Evolutionary conservation across 2,329 filamentous ascomycete genomes (phyloP).

Genomic region (Colletotrichum agaves): DNA sequence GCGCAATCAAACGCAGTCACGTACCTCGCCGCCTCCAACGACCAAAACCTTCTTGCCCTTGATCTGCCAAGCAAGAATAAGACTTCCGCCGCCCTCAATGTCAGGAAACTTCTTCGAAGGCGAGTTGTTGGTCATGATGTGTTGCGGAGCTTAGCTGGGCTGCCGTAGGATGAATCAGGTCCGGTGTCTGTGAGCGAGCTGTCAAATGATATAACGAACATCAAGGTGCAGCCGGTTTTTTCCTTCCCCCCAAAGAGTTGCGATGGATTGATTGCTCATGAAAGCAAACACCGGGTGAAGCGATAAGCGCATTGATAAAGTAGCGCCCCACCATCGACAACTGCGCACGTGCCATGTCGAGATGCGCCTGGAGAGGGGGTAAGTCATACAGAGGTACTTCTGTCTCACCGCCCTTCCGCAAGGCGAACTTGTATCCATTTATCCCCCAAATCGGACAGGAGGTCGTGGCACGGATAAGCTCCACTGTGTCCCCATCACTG

Average conservation of each 20-base stretch:
- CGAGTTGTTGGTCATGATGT: conserved; percentile 37
- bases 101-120: conserved; percentile 70
- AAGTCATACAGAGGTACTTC: conserved; percentile 10
- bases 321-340: no score
- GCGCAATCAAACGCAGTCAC: conserved; percentile 42
- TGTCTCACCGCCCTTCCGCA: background rate
- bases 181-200: background rate
- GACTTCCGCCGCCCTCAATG: conserved; percentile 88
- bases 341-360: background rate
- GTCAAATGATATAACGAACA: no score
- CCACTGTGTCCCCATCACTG: conserved; percentile 1
- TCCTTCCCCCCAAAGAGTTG: no score
- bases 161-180: background rate
- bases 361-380: background rate
- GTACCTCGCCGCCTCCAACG: conserved; percentile 92
- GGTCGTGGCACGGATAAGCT: background rate
- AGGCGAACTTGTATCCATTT: background rate
- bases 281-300: no score
- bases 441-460: background rate
- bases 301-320: no score
- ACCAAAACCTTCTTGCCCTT: conserved; percentile 90
- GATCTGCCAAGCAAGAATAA: conserved; percentile 97
- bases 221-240: no score
- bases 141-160: no score
- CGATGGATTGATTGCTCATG: background rate